phyloP scores from a whole-genome alignment of 441 rosid genomes.

The Pelargonium cotyledonis region DNA sequence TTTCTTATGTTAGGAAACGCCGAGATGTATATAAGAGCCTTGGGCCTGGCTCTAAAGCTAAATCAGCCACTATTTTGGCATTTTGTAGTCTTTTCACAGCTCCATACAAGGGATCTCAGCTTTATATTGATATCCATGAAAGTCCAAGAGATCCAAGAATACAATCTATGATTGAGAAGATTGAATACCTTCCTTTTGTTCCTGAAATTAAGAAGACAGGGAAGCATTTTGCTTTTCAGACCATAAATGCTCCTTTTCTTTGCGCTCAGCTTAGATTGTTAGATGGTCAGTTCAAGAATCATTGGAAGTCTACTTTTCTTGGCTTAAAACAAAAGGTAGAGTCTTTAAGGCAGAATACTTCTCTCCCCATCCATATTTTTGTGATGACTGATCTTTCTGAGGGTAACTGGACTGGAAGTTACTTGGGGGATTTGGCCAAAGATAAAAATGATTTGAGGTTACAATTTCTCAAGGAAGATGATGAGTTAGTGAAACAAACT shows the following conservation, averaged over 20 bases:
- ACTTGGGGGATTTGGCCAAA: constrained; percentile 49
- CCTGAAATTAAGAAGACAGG: constrained; percentile 60
- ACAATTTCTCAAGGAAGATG: constrained; percentile 38
- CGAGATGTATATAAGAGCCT: constrained; percentile 53
- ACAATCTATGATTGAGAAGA: constrained; percentile 50
- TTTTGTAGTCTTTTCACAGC: constrained; percentile 85
- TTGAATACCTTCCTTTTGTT: constrained; percentile 61
- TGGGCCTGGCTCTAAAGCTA: constrained; percentile 67
- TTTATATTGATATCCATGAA: constrained; percentile 48
- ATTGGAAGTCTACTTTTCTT: constrained; percentile 56
- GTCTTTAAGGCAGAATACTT: constrained; percentile 35
- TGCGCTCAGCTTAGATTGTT: constrained; percentile 85
- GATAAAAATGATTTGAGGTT: constrained; percentile 38
- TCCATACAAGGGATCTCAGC: constrained; percentile 71
- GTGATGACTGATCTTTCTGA: constrained; percentile 90
- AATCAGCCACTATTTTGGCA: constrained; percentile 52
- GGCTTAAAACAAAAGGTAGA: constrained; percentile 58
- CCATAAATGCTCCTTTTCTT: constrained; percentile 59
- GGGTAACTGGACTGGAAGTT: constrained; percentile 72
- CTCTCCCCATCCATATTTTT: constrained; percentile 48
- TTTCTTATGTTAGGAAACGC: constrained; percentile 55
- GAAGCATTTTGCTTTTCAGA: constrained; percentile 48
- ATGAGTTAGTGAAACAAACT: constrained; percentile 36
- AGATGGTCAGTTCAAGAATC: constrained; percentile 95
- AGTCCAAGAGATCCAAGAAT: constrained; percentile 38